Conservation (phyloP, 805 yeast species). For the Candida chilensis region DNA sequence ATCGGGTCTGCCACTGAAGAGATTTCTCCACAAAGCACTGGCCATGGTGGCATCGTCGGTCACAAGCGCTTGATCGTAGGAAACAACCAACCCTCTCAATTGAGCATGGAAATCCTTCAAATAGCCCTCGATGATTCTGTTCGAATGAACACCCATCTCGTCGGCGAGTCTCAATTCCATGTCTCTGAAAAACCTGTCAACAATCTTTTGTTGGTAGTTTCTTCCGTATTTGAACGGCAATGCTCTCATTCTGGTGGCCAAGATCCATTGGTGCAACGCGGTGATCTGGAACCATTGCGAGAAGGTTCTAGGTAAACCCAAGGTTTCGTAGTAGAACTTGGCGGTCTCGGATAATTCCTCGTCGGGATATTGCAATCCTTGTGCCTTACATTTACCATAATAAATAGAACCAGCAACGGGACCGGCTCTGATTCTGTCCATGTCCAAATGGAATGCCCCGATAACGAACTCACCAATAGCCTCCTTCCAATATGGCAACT, state of each 20-base stretch:
- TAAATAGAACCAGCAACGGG: conserved; percentile 89
- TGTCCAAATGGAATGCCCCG: conserved; percentile 61
- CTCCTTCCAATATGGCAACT: conserved; percentile 40
- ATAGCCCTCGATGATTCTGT: conserved; percentile 75
- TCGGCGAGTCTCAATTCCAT: conserved; percentile 79
- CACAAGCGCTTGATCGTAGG: conserved; percentile 87
- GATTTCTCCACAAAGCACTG: conserved; percentile 80
- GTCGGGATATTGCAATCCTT: conserved; percentile 70
- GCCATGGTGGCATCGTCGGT: conserved; percentile 75
- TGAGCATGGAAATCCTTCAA: conserved; percentile 87
- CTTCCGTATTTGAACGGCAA: conserved; percentile 86
- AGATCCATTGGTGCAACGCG: conserved; percentile 84
- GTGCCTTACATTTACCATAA: conserved; percentile 79
- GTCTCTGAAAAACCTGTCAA: conserved; percentile 84
- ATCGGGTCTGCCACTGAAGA: conserved; percentile 78
- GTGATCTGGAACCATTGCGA: conserved; percentile 97
- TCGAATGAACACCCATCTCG: conserved; percentile 78
- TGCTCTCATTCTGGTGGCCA: conserved; percentile 92
- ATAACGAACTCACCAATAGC: conserved; percentile 59
- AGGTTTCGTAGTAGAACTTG: conserved; percentile 74
- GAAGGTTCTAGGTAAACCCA: conserved; percentile 77
- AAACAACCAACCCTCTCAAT: conserved; percentile 78
- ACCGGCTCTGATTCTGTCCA: conserved; percentile 90
- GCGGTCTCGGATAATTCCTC: conserved; percentile 70
- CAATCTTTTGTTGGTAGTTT: conserved; percentile 85